Base-by-base conservation (phyloP, 148 eudicot species). In the Drosera capensis region DNA sequence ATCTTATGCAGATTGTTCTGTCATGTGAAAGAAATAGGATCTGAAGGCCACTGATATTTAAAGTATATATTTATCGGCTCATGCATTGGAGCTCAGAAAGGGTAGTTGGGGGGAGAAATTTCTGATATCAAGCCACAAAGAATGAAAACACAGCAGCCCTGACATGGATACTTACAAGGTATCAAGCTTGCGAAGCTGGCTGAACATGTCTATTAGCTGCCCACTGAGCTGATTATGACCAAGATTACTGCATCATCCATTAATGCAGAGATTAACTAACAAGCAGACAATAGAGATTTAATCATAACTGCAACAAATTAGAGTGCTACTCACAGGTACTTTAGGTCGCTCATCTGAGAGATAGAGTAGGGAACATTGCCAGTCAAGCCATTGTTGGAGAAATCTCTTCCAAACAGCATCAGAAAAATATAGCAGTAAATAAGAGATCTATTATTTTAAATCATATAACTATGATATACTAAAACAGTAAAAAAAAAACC, bases 341-440 rank as follows among this genome's bases (percentile, higher is more conserved):
- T 65, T 21, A 79, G 69, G 47, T 36, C 49, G 24, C 51, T 64
- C 77, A 79, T 72, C 46, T 63, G 73, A 46, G 82, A 66, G 45
- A 79, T 53, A 41, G 87, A 79, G 50, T 66, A 79, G 9, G 82
- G 87, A 46, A 79, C 58, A 25, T 54, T 28, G 22, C 82, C 82
- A 21, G 52, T 55, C 46, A 72, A 70, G 52, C 41, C 66, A 58
- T 72, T 75, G 40, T 58, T 52, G 41, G 80, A 71, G 50, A 78
- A 66, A 71, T 78, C 77, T 47, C 86, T 78, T 18, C 5, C 13
- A 29, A n/a, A 26, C 8, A 16, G 1, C 51, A 47, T 26, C 38
- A 14, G 39, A 26, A 4, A 14, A 12, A 11, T 41, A 12, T 9
- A 41, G 8, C n/a, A 41, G 8, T 2, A 41, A 19, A 41, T 40